phyloP scores from a whole-genome alignment of 371 early-diverging fungal species.

The Polyrhizophydium stewartii region DNA sequence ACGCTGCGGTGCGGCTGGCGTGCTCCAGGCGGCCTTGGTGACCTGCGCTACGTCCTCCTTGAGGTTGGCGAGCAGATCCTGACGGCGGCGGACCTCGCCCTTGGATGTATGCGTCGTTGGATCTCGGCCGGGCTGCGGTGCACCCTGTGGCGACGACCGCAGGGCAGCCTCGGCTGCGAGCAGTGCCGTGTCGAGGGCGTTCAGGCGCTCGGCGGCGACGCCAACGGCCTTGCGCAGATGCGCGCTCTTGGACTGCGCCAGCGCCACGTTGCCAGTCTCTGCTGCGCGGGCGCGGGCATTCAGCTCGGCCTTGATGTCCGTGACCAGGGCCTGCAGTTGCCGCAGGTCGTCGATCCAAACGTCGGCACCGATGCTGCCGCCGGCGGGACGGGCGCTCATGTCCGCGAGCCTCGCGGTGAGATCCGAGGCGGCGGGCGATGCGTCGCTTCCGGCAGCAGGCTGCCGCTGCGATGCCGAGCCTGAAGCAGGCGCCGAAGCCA shows the following conservation, averaged over 20 bases:
- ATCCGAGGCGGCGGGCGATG: too few species aligned
- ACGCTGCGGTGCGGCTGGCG: conserved; percentile 4
- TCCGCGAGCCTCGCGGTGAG: too few species aligned
- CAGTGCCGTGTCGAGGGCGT: conserved; percentile 44
- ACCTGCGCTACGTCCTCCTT: conserved; percentile 59
- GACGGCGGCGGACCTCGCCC: conserved; percentile 68
- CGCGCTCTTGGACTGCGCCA: conserved; percentile 66
- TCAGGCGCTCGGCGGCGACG: conserved; percentile 55
- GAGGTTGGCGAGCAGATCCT: conserved; percentile 68
- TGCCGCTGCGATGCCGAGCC: neutral
- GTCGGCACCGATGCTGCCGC: conserved; percentile 41
- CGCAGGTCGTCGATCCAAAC: conserved; percentile 84
- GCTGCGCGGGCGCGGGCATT: conserved; percentile 61
- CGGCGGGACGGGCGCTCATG: too few species aligned
- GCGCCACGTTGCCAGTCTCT: conserved; percentile 65
- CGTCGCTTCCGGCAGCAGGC: neutral
- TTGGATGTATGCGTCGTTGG: neutral
- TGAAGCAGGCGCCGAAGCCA: neutral
- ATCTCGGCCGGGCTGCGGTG: neutral
- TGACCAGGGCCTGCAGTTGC: conserved; percentile 49
- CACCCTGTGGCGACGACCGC: neutral
- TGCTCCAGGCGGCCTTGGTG: neutral
- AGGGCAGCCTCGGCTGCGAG: neutral
- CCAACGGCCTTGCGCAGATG: conserved; percentile 70
- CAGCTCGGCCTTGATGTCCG: conserved; percentile 69